Evolutionary conservation across 495 filamentous ascomycete species (phyloP).

Genomic region (Hyaloscypha finlandica): DNA sequence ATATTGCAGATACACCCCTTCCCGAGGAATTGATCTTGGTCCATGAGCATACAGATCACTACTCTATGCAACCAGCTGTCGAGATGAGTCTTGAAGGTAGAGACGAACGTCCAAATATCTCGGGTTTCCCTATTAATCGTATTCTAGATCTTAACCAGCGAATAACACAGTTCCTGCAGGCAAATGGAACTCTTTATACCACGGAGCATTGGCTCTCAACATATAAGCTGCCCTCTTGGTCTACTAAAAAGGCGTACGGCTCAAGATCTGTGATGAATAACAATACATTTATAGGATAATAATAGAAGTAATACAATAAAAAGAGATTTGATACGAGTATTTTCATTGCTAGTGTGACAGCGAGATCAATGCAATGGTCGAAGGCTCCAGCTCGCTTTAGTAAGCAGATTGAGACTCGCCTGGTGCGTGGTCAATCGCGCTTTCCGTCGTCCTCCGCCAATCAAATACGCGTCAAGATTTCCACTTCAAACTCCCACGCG

Average conservation of each 20-base stretch:
- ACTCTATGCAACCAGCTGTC: conserved; percentile 17
- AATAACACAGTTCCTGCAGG: conserved; percentile 15
- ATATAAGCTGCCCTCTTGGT: conserved; percentile 6
- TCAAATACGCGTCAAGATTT: conserved; percentile 22
- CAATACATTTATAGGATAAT: conserved; percentile 17
- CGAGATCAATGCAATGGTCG: no score
- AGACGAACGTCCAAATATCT: neutral
- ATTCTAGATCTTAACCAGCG: conserved; percentile 17
- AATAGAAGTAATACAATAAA: no score
- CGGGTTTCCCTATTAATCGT: neutral
- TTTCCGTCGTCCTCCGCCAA: conserved; percentile 20
- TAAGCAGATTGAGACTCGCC: no score
- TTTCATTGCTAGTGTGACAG: no score
- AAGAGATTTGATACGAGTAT: no score
- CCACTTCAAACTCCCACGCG: conserved; percentile 30
- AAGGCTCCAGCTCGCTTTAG: no score
- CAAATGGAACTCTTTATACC: conserved; percentile 6
- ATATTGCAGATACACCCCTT: conserved; percentile 6
- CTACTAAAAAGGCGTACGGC: neutral
- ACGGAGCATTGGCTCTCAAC: conserved; percentile 16
- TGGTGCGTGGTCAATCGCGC: neutral
- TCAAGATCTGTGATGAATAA: conserved; percentile 5
- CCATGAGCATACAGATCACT: conserved; percentile 22
- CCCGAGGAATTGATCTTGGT: conserved; percentile 19
- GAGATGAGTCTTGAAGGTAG: conserved; percentile 13